These are phyloP conservation scores for Boletus rufocinnamomeus DNA, from an alignment of 768 basidiomycete species.

Conservation along the genomic window DNA sequence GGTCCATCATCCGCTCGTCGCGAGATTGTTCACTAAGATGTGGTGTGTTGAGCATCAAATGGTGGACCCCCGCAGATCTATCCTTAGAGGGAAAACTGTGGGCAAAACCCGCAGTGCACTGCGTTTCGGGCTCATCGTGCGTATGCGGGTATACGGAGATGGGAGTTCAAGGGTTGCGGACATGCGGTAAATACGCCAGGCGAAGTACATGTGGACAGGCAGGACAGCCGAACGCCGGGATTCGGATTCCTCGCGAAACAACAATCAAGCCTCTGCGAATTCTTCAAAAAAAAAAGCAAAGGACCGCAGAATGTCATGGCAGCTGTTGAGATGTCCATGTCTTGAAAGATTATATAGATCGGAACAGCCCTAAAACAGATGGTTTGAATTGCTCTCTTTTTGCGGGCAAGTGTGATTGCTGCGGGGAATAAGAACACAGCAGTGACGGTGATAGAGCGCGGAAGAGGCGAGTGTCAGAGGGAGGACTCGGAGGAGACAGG, in stretches of 20 bases:
- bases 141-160: slow-evolving; percentile 5
- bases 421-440: neutral
- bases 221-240: neutral
- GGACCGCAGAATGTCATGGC: neutral
- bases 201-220: neutral
- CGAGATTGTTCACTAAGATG: neutral
- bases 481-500: slow-evolving; percentile 12
- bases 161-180: neutral
- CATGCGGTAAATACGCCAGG: slow-evolving; percentile 19
- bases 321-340: neutral
- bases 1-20: neutral
- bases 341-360: neutral
- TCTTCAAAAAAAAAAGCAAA: neutral
- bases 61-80: neutral
- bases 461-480: neutral
- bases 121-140: neutral
- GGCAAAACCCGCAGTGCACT: neutral
- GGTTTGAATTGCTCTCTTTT: neutral
- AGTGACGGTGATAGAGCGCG: slow-evolving; percentile 19
- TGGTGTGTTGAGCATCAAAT: neutral
- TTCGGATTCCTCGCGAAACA: neutral
- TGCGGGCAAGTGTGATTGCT: neutral
- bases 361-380: neutral
- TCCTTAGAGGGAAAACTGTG: neutral
- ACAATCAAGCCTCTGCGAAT: neutral